phyloP scores from a whole-genome alignment of 768 basidiomycete genomes.

The Hypholoma sublateritium region DNA sequence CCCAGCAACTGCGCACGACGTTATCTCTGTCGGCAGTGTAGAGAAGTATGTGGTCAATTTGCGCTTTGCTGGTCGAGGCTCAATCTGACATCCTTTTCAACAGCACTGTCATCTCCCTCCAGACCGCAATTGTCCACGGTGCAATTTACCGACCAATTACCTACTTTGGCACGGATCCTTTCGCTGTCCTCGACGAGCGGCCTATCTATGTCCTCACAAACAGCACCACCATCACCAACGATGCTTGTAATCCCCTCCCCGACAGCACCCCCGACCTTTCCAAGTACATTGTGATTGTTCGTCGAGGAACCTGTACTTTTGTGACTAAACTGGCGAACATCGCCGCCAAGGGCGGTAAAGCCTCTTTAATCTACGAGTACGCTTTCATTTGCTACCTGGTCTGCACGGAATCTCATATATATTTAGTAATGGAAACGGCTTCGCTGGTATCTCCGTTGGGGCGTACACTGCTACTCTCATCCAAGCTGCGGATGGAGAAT shows the following conservation, averaged over 20 bases:
- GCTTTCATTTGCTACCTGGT: conserved; percentile 15
- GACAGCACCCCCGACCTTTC: conserved; percentile 52
- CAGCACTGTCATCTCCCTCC: conserved; percentile 53
- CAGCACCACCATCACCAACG: conserved; percentile 47
- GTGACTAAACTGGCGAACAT: conserved; percentile 52
- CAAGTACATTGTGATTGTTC: conserved; percentile 49
- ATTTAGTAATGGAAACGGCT: conserved; percentile 48
- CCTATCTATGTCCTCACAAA: conserved; percentile 57
- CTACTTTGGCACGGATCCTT: conserved; percentile 49
- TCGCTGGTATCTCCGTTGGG: conserved; percentile 38
- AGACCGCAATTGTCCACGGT: conserved; percentile 50
- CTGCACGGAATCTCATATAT: background rate
- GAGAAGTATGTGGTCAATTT: conserved; percentile 41
- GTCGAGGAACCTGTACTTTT: conserved; percentile 58
- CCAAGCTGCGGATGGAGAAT: conserved; percentile 51
- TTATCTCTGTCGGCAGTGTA: conserved; percentile 53
- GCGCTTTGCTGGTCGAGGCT: background rate
- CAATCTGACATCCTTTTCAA: background rate
- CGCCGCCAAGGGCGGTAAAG: conserved; percentile 49
- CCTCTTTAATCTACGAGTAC: conserved; percentile 53
- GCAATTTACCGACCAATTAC: conserved; percentile 44
- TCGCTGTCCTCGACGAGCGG: conserved; percentile 42
- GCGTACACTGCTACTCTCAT: conserved; percentile 47
- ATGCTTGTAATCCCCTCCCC: conserved; percentile 59
- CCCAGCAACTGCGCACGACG: conserved; percentile 52